These are phyloP conservation scores for Pisolithus thermaeus DNA, from an alignment of 1,284 basidiomycete genomes.

Conservation along the genomic window DNA sequence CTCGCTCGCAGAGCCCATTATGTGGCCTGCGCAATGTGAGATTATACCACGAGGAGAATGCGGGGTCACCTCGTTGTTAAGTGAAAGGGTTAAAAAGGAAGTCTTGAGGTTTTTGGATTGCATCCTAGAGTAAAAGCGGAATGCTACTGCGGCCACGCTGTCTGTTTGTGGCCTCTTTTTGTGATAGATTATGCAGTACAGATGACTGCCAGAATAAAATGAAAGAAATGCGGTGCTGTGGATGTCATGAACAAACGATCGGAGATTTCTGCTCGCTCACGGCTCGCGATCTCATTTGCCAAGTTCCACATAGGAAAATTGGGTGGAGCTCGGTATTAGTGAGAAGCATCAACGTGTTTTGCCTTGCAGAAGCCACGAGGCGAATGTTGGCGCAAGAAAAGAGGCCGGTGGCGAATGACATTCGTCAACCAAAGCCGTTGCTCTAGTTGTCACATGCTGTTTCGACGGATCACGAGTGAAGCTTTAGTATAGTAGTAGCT, in stretches of 20 bases:
- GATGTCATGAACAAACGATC: constrained; percentile 11
- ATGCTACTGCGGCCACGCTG: constrained; percentile 30
- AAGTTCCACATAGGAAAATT: constrained; percentile 17
- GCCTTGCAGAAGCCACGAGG: constrained; percentile 30
- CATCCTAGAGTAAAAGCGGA: constrained; percentile 28
- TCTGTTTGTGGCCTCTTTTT: constrained; percentile 22
- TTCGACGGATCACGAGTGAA: constrained; percentile 10
- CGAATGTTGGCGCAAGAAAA: constrained; percentile 16
- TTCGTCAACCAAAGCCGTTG: not conserved
- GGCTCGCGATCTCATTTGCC: constrained; percentile 23
- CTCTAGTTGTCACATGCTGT: not conserved
- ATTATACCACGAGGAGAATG: constrained; percentile 22
- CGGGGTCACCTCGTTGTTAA: constrained; percentile 30
- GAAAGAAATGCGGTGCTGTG: constrained; percentile 17
- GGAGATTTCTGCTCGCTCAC: constrained; percentile 21
- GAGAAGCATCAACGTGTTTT: constrained; percentile 26
- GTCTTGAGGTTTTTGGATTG: constrained; percentile 18
- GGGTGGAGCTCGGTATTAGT: constrained; percentile 29
- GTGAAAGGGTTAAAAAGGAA: constrained; percentile 16
- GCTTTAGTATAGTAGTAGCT: too few relatives aligned
- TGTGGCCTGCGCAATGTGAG: constrained; percentile 17
- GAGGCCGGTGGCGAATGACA: constrained; percentile 14
- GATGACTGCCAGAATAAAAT: constrained; percentile 15
- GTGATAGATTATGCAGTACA: constrained; percentile 7
- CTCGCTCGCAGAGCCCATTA: constrained; percentile 21